These are phyloP conservation scores for Madurella mycetomatis DNA, from an alignment of 2,329 filamentous ascomycete species.

Conservation along the genomic window DNA sequence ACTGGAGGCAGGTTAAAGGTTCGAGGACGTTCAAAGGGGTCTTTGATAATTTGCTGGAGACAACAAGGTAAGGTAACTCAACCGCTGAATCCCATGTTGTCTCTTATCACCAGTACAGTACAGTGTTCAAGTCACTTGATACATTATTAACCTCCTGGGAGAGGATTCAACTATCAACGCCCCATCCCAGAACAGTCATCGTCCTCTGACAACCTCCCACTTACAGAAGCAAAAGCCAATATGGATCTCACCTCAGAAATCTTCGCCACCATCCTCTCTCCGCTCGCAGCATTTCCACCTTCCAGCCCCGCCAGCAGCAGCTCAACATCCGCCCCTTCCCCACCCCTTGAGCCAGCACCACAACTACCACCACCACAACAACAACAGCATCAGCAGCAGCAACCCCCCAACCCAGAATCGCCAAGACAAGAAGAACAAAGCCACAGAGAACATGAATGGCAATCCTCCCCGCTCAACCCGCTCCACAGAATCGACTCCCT, in stretches of 20 bases:
- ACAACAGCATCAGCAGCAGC: not conserved
- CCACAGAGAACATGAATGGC: conserved; percentile 4
- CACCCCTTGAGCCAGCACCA: not conserved
- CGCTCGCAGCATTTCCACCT: conserved; percentile 19
- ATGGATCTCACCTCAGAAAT: conserved; percentile 24
- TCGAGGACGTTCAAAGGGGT: too few relatives aligned
- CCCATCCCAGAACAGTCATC: too few relatives aligned
- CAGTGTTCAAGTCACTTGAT: too few relatives aligned
- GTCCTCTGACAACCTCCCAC: too few relatives aligned
- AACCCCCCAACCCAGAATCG: not conserved
- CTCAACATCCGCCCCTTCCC: not conserved
- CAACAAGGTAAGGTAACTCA: too few relatives aligned
- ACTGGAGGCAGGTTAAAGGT: too few relatives aligned
- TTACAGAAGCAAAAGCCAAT: not conserved
- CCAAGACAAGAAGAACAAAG: not conserved
- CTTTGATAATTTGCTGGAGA: too few relatives aligned
- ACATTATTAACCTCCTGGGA: too few relatives aligned
- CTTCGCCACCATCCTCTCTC: conserved; percentile 21
- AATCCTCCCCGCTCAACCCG: conserved; percentile 8
- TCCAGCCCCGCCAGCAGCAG: not conserved
- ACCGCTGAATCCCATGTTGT: too few relatives aligned
- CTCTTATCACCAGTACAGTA: too few relatives aligned
- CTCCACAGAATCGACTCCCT: conserved; percentile 16
- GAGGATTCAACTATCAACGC: too few relatives aligned
- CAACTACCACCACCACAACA: not conserved